Base-by-base conservation (phyloP, 73 alveolate species). In the Diophrys sp. region DNA sequence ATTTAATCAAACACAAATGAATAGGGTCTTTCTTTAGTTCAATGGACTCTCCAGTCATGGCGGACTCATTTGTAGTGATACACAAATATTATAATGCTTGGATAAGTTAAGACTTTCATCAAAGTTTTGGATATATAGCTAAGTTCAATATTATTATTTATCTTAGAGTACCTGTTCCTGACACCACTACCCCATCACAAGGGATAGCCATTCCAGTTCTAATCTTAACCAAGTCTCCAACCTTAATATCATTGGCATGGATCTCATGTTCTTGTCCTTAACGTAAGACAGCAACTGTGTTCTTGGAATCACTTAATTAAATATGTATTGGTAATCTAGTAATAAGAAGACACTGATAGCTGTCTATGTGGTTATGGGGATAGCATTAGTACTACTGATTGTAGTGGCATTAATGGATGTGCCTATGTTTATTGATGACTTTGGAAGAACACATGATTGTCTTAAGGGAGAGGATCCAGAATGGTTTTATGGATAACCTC, bases 191-290 rank as follows among this genome's bases (percentile, higher is more conserved):
- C 0, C 88, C 92, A 83, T 97, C 99, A 0, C 98, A 99, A 0
- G 99, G 99, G 23, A 97, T 92, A 71, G 87, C 93, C 91, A 95
- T 98, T 29, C 99, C 99, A 67, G 96, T 89, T 88, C 90, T 93
- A 33, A 96, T 89, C 71, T 83, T 84, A 0, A 96, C 95, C 23
- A 97, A 85, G 85, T 97, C 99, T 14, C 99, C 99, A 33, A 91
- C 95, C 70, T 92, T 97, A 1, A 96, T 80, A 68, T 94, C 92
- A 56, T 80, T 89, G 26, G 94, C 94, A 28, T 94, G 85, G 24
- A 96, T 82, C 71, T 88, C 85, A 75, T 76, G 74, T 70, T 90
- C 91, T 55, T 72, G 85, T 8, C 98, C 96, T 66, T 90, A 87
- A 82, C 99, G 83, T 96, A 33, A 74, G 30, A 85, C 81, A 54